phyloP scores from a whole-genome alignment of 2,329 filamentous ascomycete species.

The Alternaria sp. region DNA sequence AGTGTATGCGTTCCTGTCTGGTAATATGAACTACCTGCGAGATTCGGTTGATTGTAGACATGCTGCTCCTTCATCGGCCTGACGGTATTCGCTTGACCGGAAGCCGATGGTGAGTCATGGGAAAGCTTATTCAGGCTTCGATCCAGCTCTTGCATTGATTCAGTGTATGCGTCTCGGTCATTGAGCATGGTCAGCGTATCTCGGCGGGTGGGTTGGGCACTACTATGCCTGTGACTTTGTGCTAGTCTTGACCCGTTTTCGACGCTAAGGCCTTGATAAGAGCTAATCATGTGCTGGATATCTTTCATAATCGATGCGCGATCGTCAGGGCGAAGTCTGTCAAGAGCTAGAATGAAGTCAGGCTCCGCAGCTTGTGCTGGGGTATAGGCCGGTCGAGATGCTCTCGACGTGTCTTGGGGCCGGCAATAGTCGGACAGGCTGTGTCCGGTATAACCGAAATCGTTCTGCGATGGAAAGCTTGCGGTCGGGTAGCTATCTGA shows the following conservation, averaged over 20 bases:
- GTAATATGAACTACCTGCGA: constrained; percentile 11
- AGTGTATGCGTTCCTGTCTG: constrained; percentile 12
- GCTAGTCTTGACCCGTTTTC: not conserved
- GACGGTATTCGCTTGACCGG: constrained; percentile 15
- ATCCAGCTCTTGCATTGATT: constrained; percentile 14
- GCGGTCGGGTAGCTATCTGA: constrained; percentile 30
- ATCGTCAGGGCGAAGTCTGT: constrained; percentile 30
- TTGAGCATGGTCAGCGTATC: constrained; percentile 33
- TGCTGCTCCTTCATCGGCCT: constrained; percentile 14
- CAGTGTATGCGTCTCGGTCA: constrained; percentile 12
- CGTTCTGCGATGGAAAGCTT: constrained; percentile 17
- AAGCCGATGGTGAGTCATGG: constrained; percentile 14
- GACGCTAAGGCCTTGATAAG: constrained; percentile 34
- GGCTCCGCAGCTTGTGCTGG: constrained; percentile 13
- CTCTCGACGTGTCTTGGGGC: constrained; percentile 16
- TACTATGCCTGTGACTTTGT: not conserved
- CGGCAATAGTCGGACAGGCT: constrained; percentile 34
- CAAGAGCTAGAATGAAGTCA: constrained; percentile 31
- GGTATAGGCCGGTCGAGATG: constrained; percentile 2
- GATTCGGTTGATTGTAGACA: constrained; percentile 11
- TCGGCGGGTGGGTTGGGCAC: constrained; percentile 12
- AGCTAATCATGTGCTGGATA: constrained; percentile 43
- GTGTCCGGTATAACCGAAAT: constrained; percentile 22
- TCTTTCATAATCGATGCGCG: constrained; percentile 37
- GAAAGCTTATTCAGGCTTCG: constrained; percentile 17